Base-by-base conservation (phyloP, 2,329 filamentous ascomycete genomes). In the Penicillium sp. region DNA sequence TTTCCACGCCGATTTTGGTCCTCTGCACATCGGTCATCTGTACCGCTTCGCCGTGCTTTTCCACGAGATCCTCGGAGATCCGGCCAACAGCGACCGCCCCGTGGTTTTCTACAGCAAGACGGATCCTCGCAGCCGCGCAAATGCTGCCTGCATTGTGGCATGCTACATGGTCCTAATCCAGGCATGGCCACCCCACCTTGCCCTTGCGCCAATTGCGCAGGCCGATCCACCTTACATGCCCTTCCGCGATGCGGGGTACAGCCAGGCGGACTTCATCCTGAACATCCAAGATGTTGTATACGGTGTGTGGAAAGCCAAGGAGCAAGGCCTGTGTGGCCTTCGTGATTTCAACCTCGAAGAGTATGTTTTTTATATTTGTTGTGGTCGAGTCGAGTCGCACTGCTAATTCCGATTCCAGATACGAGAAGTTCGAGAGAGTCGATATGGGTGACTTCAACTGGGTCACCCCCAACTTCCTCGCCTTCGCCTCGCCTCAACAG, bases 371-470 rank as follows among this genome's bases (percentile, higher is more conserved):
- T 12, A 9, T 45, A 6, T 16, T 16, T 44, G 4, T 31, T 18
- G 7, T 8, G 13, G 8, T 36, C 9, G n/a, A 7, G 12, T 21
- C 8, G 9, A 24, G 21, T 28, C 26, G 13, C 8, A 4, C 34
- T 42, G 34, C 60, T 62, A 26, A 71, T 38, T n/a, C 15, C 10
- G 12, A 10, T 13, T 31, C n/a, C 52, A 85, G 82, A 56, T 99
- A 99, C 71, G 94, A 99, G 76, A 88, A 84, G 70, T 99, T 85
- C 65, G 94, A 99, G 77, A 84, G 94, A 53, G 94, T 99, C 18
- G 94, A 99, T 71, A 91, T 96, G 79, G 94, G 94, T 58, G 94
- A 99, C 76, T 99, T 99, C 87, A 99, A 99, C 83, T 99, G 94
- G 94, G 84, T 99, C 53, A 95, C 92, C 6, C 92, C 93, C 8